Conservation (phyloP, 768 basidiomycete species). For the Tylopilus felleus region DNA sequence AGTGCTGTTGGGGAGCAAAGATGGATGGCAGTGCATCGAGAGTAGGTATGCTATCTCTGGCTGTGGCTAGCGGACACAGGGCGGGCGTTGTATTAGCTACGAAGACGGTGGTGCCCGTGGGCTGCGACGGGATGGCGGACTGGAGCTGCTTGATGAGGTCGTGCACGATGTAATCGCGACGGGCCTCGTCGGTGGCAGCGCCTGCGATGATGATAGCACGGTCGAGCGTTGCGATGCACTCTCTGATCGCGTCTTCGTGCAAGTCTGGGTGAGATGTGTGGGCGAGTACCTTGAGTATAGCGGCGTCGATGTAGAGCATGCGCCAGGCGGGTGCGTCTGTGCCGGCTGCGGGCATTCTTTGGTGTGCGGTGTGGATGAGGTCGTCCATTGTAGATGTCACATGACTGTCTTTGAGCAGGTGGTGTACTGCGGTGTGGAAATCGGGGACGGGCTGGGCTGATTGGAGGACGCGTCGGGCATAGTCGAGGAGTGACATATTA, state of each 20-base stretch:
- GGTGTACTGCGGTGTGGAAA: constrained; percentile 7
- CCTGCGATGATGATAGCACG: constrained; percentile 82
- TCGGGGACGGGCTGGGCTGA: background rate
- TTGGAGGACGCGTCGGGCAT: constrained; percentile 15
- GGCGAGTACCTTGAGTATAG: constrained; percentile 53
- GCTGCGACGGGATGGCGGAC: constrained; percentile 8
- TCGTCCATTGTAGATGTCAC: constrained; percentile 19
- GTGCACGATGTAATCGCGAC: constrained; percentile 56
- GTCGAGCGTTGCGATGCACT: constrained; percentile 65
- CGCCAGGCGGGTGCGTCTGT: constrained; percentile 47
- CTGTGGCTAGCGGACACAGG: constrained; percentile 3
- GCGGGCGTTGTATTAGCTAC: background rate
- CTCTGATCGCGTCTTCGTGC: constrained; percentile 30
- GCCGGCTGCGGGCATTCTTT: constrained; percentile 43
- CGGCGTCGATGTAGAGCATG: constrained; percentile 72
- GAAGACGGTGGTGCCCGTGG: constrained; percentile 9
- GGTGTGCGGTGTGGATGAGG: constrained; percentile 48
- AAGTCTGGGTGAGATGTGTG: constrained; percentile 21
- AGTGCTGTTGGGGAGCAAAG: constrained; percentile 45
- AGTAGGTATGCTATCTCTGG: constrained; percentile 35
- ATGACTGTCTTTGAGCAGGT: background rate
- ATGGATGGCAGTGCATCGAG: constrained; percentile 55
- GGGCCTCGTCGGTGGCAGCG: constrained; percentile 51
- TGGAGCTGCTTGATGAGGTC: constrained; percentile 64
- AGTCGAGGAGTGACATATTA: constrained; percentile 2